Percentiles rank a stretch among this genome's conserved stretches.
These are phyloP conservation scores for Cudoniella acicularis DNA, from an alignment of 495 filamentous ascomycete genomes.

Conservation along the genomic window DNA sequence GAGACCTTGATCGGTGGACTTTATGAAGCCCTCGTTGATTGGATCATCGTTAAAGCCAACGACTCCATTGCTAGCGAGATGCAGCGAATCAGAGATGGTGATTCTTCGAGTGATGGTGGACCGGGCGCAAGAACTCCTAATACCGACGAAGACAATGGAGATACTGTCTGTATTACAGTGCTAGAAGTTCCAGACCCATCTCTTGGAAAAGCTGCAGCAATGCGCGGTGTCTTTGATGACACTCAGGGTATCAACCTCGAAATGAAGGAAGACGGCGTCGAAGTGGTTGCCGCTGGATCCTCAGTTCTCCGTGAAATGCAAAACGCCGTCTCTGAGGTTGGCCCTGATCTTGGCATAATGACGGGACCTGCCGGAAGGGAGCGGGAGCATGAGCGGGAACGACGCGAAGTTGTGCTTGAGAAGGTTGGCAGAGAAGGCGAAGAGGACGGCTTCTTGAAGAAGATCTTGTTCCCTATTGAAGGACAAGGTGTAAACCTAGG, in stretches of 20 bases:
- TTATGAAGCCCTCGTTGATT: conserved; percentile 94
- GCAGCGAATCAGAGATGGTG: conserved; percentile 50
- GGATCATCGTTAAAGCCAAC: conserved; percentile 86
- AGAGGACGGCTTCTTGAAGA: conserved; percentile 74
- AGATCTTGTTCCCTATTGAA: conserved; percentile 77
- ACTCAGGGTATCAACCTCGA: conserved; percentile 87
- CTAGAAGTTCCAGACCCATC: conserved; percentile 78
- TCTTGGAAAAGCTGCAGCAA: conserved; percentile 77
- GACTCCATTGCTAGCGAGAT: conserved; percentile 80
- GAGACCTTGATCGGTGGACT: conserved; percentile 77
- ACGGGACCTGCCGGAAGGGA: conserved; percentile 61
- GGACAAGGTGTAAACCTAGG: conserved; percentile 71
- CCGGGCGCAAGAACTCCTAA: conserved; percentile 53
- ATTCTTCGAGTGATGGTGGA: conserved; percentile 55
- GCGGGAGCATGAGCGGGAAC: conserved; percentile 73
- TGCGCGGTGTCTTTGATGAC: conserved; percentile 91
- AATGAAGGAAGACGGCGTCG: conserved; percentile 92
- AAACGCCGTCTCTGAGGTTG: conserved; percentile 71
- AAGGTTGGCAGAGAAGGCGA: conserved; percentile 82
- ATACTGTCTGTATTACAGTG: conserved; percentile 85
- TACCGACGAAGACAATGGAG: conserved; percentile 63
- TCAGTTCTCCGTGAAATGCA: conserved; percentile 85
- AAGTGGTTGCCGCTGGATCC: conserved; percentile 60
- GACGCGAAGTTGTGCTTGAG: conserved; percentile 76
- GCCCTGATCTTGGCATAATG: conserved; percentile 76